phyloP scores from a whole-genome alignment of 306 rosid species.

The Cucumis cinereus region DNA sequence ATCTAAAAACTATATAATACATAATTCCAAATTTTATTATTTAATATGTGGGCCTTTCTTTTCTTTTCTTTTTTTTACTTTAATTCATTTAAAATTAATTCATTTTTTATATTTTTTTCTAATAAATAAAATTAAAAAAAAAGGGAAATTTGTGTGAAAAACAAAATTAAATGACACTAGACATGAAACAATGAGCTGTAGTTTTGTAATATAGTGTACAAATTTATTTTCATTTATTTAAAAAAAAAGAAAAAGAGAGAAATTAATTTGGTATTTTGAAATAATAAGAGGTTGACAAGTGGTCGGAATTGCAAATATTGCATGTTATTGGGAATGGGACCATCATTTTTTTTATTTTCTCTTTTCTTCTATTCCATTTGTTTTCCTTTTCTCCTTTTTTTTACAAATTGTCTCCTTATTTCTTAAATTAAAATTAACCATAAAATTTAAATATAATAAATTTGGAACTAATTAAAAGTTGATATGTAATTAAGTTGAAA shows the following conservation, averaged over 20 bases:
- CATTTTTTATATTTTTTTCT: not conserved
- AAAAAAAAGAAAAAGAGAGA: too few relatives aligned
- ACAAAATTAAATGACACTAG: not conserved
- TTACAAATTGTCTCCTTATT: too few relatives aligned
- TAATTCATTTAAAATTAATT: too few relatives aligned
- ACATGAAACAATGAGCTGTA: not conserved
- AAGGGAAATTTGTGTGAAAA: not conserved
- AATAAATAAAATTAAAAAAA: not conserved
- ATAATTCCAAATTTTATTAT: not conserved
- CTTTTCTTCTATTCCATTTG: not conserved
- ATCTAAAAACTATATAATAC: too few relatives aligned
- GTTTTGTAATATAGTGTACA: not conserved
- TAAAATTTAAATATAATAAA: too few relatives aligned
- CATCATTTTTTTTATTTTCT: not conserved
- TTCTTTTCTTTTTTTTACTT: too few relatives aligned
- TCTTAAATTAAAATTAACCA: too few relatives aligned
- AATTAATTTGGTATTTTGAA: too few relatives aligned
- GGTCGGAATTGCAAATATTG: not conserved
- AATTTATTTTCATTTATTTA: too few relatives aligned
- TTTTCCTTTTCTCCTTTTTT: not conserved
- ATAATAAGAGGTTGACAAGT: constrained; percentile 1
- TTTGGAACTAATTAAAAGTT: too few relatives aligned
- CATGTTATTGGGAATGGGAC: constrained; percentile 10
- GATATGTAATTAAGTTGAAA: too few relatives aligned
- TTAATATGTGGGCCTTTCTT: not conserved